Base-by-base conservation (phyloP, 2,329 filamentous ascomycete species). In the Nannizziopsis barbatae region DNA sequence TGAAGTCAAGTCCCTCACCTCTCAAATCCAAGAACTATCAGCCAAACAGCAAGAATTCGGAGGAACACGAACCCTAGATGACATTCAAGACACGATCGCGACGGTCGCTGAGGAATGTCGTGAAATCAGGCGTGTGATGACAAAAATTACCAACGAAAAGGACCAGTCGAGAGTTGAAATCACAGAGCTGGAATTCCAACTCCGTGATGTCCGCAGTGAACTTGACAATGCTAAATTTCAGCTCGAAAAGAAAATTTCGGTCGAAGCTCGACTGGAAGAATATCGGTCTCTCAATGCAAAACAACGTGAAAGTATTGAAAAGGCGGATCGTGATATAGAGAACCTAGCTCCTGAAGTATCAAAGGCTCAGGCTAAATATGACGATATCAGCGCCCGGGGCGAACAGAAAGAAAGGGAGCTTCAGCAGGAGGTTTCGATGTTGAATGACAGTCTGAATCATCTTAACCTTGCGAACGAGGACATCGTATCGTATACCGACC, bases 31-130 rank as follows among this genome's bases (percentile, higher is more conserved):
- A 49, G 80, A 84, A 47, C 76, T 95, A 43, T 74, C 79, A 50
- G 80, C 80, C 7, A 87, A 88, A 56, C 84, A 95, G 60, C 80
- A 83, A 58, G 77, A 81, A 11, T 73, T 75, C 20, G 76, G 77
- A 10, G 65, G 74, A 8, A 76, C 78, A 11, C 79, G 86, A 53
- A 85, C 84, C 27, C 75, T 87, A 5, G 85, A 94, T 47, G 85
- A 92, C 55, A 88, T 96, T 46, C 84, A 92, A 57, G 81, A 85
- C 46, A 78, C 88, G 42, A 78, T 88, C 52, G 79, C 79, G 42
- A 67, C 71, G 14, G 74, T 82, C 49, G 76, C 76, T 15, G 85
- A 88, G 52, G 79, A 85, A 60, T 75, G 80, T 55, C 78, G 82
- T 47, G 68, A 69, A 17, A 67, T 80, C 22, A 87, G 85, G 60